Evolutionary conservation across 805 yeast genomes (phyloP).

Genomic region (Maudiozyma pseudohumilis): DNA sequence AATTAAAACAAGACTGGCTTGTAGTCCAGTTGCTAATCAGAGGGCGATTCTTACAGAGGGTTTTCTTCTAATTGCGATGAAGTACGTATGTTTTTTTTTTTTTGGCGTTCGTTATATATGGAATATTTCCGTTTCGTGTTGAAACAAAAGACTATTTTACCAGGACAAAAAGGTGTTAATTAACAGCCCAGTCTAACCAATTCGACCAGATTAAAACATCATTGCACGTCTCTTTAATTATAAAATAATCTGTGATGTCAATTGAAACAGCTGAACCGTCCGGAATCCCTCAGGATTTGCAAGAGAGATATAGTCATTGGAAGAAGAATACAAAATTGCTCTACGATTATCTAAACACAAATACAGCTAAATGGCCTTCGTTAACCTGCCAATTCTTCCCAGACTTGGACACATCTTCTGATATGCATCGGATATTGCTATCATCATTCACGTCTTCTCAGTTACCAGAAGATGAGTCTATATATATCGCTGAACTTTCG

Average conservation of each 20-base stretch:
- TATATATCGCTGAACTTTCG: constrained; percentile 23
- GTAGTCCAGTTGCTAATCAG: no score
- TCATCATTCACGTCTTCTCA: constrained; percentile 30
- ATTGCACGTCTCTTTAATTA: no score
- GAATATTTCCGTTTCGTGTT: not conserved
- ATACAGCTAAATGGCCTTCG: constrained; percentile 61
- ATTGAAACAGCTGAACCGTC: not conserved
- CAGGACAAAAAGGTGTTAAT: no score
- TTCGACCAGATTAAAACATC: no score
- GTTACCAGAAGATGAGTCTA: constrained; percentile 27
- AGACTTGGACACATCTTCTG: constrained; percentile 25
- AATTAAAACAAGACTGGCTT: no score
- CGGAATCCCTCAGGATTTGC: constrained; percentile 17
- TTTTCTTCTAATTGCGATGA: no score
- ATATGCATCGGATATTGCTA: constrained; percentile 22
- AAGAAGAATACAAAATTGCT: constrained; percentile 70
- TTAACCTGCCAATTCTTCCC: constrained; percentile 63
- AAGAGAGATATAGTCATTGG: constrained; percentile 41
- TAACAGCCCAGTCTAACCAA: no score
- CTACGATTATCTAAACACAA: constrained; percentile 64
- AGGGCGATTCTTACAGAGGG: no score
- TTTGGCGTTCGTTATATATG: not conserved
- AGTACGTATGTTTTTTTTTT: not conserved
- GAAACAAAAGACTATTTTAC: no score
- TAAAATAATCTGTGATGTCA: no score